Percentiles rank a stretch among this genome's conserved stretches.
phyloP scores from a whole-genome alignment of 768 basidiomycete species.

The Mycena maculata region DNA sequence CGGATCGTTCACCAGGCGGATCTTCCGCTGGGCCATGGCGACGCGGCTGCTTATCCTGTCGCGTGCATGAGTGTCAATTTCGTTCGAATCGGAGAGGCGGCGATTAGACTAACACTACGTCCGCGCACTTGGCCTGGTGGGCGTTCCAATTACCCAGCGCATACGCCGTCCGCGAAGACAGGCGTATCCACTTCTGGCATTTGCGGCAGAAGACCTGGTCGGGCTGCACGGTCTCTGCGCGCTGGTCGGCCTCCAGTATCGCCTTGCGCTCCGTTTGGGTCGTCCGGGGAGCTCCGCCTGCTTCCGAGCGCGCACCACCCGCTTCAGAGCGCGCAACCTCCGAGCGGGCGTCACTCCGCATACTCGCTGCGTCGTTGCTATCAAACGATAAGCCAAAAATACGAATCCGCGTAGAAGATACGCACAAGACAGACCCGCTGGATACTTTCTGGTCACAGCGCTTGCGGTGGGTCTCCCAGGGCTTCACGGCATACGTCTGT shows the following conservation, averaged over 20 bases:
- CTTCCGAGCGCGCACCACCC: conserved; percentile 15
- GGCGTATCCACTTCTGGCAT: conserved; percentile 73
- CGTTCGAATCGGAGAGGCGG: conserved; percentile 5
- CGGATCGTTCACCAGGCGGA: conserved; percentile 71
- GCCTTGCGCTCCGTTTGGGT: conserved; percentile 61
- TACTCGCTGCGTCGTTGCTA: conserved; percentile 25
- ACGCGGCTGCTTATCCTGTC: conserved; percentile 68
- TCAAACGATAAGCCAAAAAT: conserved; percentile 6
- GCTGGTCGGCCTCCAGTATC: conserved; percentile 64
- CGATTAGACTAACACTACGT: conserved; percentile 54
- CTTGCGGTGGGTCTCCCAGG: conserved; percentile 70
- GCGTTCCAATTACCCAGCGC: conserved; percentile 61
- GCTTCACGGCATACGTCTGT: conserved; percentile 66
- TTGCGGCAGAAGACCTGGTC: conserved; percentile 67
- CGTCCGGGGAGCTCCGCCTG: conserved; percentile 32
- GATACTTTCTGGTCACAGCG: conserved; percentile 61
- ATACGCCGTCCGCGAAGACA: conserved; percentile 58
- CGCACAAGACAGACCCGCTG: conserved; percentile 39
- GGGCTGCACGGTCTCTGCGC: conserved; percentile 60
- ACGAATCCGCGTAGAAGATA: conserved; percentile 19
- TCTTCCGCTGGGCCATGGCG: conserved; percentile 70
- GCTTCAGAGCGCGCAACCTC: conserved; percentile 20
- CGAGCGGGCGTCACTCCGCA: conserved; percentile 30
- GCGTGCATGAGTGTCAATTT: not conserved
- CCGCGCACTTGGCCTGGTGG: conserved; percentile 63